Conservation (phyloP, 805 yeast genomes). For the Saccharomycopsis capsularis region DNA sequence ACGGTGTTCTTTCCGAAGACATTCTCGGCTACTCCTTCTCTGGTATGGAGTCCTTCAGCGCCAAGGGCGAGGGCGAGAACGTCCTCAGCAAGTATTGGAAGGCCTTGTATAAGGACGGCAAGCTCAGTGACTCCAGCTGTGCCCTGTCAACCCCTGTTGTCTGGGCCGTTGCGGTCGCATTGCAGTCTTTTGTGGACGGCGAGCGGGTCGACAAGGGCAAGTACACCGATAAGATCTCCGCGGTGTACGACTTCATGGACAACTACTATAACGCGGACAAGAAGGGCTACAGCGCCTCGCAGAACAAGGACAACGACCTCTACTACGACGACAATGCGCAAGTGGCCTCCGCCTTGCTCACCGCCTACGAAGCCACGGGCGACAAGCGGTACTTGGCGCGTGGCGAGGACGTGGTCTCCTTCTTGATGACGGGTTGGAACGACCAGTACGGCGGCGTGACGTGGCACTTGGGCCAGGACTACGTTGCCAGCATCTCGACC, state of each 20-base stretch:
- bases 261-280: conserved; percentile 39
- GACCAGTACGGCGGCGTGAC: conserved; percentile 52
- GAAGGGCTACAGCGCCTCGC: conserved; percentile 61
- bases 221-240: conserved; percentile 47
- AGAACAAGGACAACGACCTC: conserved; percentile 56
- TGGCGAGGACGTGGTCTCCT: conserved; percentile 52
- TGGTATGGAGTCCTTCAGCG: neutral
- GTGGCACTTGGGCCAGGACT: conserved; percentile 59
- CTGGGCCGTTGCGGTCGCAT: conserved; percentile 64
- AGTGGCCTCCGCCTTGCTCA: conserved; percentile 54
- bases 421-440: conserved; percentile 61
- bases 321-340: conserved; percentile 76
- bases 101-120: conserved; percentile 8
- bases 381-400: conserved; percentile 45
- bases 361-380: conserved; percentile 63
- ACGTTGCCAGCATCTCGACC: conserved; percentile 59
- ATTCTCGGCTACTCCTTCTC: conserved; percentile 11
- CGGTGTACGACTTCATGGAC: conserved; percentile 45
- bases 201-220: conserved; percentile 29
- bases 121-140: neutral
- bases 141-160: conserved; percentile 26
- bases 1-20: neutral
- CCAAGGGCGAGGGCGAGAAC: conserved; percentile 8
- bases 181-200: conserved; percentile 63
- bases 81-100: conserved; percentile 11